Evolutionary conservation across 2,329 filamentous ascomycete genomes (phyloP).

Genomic region (Penicillium sclerotiorum): DNA sequence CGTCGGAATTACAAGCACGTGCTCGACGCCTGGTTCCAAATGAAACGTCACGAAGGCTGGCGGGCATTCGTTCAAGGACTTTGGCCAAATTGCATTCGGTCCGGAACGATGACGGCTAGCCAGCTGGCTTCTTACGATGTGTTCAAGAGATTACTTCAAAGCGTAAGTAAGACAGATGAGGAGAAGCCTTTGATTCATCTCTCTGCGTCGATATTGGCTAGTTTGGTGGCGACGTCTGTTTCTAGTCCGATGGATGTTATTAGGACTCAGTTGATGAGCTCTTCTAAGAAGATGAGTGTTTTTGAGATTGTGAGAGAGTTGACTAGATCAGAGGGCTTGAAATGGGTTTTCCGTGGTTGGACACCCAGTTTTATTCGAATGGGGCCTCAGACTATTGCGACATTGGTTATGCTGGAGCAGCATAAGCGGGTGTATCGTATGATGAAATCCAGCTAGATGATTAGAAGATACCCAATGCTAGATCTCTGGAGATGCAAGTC

Average conservation of each 20-base stretch:
- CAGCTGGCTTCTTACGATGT: conserved; percentile 84
- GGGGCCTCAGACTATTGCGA: conserved; percentile 77
- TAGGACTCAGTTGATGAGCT: conserved; percentile 80
- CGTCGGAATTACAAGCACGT: conserved; percentile 26
- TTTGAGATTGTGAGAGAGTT: conserved; percentile 67
- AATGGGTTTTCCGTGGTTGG: conserved; percentile 91
- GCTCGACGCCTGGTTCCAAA: conserved; percentile 27
- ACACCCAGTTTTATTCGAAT: conserved; percentile 68
- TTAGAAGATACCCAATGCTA: not conserved
- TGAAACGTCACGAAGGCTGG: conserved; percentile 25
- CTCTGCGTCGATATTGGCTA: conserved; percentile 73
- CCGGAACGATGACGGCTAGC: conserved; percentile 83
- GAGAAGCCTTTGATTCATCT: conserved; percentile 79
- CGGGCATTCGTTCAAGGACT: conserved; percentile 40
- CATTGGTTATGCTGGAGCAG: conserved; percentile 82
- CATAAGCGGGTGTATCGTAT: conserved; percentile 67
- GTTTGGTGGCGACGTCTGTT: conserved; percentile 80
- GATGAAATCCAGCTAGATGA: not conserved
- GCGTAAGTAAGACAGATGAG: conserved; percentile 63
- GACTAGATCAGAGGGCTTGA: conserved; percentile 69
- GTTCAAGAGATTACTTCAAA: conserved; percentile 72
- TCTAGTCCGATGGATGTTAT: conserved; percentile 86
- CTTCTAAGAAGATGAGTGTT: conserved; percentile 53
- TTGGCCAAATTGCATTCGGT: conserved; percentile 77
- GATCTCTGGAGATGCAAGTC: no score